Conservation (phyloP, 768 basidiomycete genomes). For the Rhodotorula babjevae region DNA sequence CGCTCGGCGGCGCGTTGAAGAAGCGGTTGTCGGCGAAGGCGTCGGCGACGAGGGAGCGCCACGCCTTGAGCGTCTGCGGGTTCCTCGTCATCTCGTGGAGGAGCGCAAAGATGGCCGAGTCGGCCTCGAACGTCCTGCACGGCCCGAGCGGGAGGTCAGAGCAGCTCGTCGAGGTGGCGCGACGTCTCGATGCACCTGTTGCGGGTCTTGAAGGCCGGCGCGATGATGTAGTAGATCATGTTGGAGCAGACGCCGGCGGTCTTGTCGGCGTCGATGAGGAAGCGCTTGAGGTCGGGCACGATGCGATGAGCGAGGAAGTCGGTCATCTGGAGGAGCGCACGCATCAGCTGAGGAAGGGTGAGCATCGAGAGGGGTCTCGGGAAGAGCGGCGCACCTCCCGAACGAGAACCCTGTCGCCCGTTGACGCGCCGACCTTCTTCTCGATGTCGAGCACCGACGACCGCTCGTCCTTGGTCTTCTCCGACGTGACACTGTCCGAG, state of each 20-base stretch:
- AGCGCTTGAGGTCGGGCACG: slow-evolving; percentile 43
- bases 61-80: slow-evolving; percentile 71
- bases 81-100: slow-evolving; percentile 67
- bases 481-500: slow-evolving; percentile 19
- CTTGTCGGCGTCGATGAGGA: slow-evolving; percentile 80
- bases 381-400: slow-evolving; percentile 4
- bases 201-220: slow-evolving; percentile 72
- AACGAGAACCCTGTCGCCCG: not conserved
- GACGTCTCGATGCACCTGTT: slow-evolving; percentile 56
- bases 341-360: too few relatives aligned
- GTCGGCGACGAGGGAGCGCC: slow-evolving; percentile 74
- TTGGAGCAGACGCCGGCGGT: slow-evolving; percentile 72
- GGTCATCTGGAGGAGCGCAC: slow-evolving; percentile 8
- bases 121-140: slow-evolving; percentile 70
- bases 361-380: too few relatives aligned
- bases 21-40: slow-evolving; percentile 78
- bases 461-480: slow-evolving; percentile 16
- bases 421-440: not conserved
- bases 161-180: not conserved
- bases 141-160: not conserved
- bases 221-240: slow-evolving; percentile 76
- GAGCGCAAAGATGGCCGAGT: slow-evolving; percentile 61
- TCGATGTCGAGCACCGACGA: slow-evolving; percentile 12
- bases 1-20: slow-evolving; percentile 66
- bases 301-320: slow-evolving; percentile 18